Base-by-base conservation (phyloP, 352 stramenopile species). In the Globisporangium recalcitrans region DNA sequence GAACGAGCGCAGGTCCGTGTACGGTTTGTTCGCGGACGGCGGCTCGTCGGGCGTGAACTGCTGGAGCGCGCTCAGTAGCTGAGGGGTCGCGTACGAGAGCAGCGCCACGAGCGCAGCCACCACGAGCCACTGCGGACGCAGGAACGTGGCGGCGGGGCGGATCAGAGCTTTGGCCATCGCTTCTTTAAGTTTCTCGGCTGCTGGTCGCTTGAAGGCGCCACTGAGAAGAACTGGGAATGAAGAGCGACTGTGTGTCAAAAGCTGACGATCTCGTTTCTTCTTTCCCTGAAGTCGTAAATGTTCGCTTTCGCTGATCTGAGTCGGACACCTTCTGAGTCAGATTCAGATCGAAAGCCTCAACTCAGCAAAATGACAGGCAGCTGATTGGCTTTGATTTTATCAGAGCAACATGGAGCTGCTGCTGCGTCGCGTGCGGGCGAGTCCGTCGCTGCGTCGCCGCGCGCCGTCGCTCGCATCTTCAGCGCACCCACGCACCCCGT, bases 21-120 rank as follows among this genome's bases (percentile, higher is more conserved):
- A 81, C 7, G 75, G 72, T 62, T 84, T 84, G 27, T 63, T 51
- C 22, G 63, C 21, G 10, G 75, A 84, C 42, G 71, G 68, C 13
- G 62, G 27, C 26, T 64, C 58, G 56, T 42, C 24, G 10, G 42
- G 10, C 24, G 34, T 29, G 36, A 59, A 27, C 34, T 46, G 26
- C 27, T 64, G 61, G 13, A 72, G 27, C 24, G 57, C 44, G 21
- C 58, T 54, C 9, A 79, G 52, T n/a, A 74, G 5, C 26, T 52
- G 9, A 10, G 73, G 75, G 31, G 61, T 56, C 11, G 19, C 58
- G 32, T 64, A 63, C 26, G 71, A 69, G 34, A 84, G 65, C 46
- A 67, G 34, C 40, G 69, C 72, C 7, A 79, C 42, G 31, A 68
- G 57, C 38, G 47, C 68, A 11, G 56, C 64, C 24, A 78, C 68